Base-by-base conservation (phyloP, 1,284 basidiomycete species). In the Phlebopus sp. region DNA sequence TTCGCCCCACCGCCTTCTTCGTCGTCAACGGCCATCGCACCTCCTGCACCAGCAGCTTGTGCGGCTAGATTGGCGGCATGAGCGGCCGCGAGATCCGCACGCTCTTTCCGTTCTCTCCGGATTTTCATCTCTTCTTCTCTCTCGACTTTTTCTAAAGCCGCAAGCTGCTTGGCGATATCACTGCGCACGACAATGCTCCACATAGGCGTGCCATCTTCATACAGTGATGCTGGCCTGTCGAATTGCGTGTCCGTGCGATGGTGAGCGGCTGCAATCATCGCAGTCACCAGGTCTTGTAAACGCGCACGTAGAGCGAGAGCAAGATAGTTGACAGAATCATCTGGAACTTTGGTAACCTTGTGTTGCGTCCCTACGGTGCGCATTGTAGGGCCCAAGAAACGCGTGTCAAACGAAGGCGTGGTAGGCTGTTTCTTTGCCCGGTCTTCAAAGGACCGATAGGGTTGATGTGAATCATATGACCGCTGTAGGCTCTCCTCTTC, bases 401-500 rank as follows among this genome's bases (percentile, higher is more conserved):
- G 75, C 0, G 78, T 74, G 59, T 88, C 82, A 54, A 90, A 86
- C 19, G 75, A 68, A 5, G 86, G 84, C 25, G 72, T 79, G 2
- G 67, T 55, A 2, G 86, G 79, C 60, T 90, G 87, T 62, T 87
- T 89, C 30, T 78, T 78, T 2, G 83, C 77, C 9, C 86, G 82
- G 66, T 89, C 86, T 63, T 86, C 85, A 58, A 80, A 83, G 0
- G 76, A 67, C 4, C 79, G 76, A 59, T 82, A 83, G 13, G 75
- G 54, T 38, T 78, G 74, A 50, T 82, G 79, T 29, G 75, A 74
- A 50, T 85, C 82, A 48, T 82, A 77, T 2, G 77, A 72, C 37
- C 84, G 73, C 56, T 89, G 86, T 2, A 90, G 68, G 4, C 78
- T 76, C 61, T 90, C 89, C 68, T 90, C 87, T 64, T 91, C 88